Evolutionary conservation across 2,329 filamentous ascomycete species (phyloP), one percentile per base, ranked within the genome.

Genomic region (Uncinocarpus reesii): DNA sequence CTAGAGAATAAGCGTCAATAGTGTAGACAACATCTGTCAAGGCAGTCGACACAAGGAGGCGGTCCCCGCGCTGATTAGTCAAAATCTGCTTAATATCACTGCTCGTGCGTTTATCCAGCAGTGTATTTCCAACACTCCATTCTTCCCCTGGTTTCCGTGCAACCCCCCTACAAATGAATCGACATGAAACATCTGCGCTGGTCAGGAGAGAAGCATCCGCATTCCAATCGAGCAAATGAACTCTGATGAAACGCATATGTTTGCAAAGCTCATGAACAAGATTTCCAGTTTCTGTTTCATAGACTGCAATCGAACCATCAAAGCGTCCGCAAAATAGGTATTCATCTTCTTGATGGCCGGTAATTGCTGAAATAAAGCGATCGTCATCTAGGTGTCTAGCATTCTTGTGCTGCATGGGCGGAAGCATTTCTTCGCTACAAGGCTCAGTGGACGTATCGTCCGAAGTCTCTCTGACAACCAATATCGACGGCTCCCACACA

Each of bases 401-500:
- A 6, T 29, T 29, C 26, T 29, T 6, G 6, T 29, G 26, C 11
- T 29, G 26, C 6, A 29, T 29, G 26, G 26, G 26, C 6, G 26
- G n/a, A n/a, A n/a, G n/a, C n/a, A n/a, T n/a, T n/a, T n/a, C n/a
- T n/a, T n/a, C 26, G 11, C 26, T 29, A 11, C 11, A 11, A 11
- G 26, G 6, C 6, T 6, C 41, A n/a, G 31, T 42, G 1, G 50
- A 51, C n/a, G 54, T 50, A 4, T 50, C 53, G 7, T 55, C 53
- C 15, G 43, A 45, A 8, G 7, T 21, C 11, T 54, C 45, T 29
- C 56, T 59, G 2, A 58, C 49, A 8, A 18, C 35, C 15, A 37
- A 37, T 16, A 18, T 20, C 10, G 35, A 15, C 11, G 64, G 65
- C 5, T 62, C 63, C 66, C 66, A 69, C 2, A 68, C 56, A n/a